A percentile compares a stretch with the other conserved stretches of the same genome.
phyloP scores from a whole-genome alignment of 495 filamentous ascomycete genomes.

The Penicillium fimorum region DNA sequence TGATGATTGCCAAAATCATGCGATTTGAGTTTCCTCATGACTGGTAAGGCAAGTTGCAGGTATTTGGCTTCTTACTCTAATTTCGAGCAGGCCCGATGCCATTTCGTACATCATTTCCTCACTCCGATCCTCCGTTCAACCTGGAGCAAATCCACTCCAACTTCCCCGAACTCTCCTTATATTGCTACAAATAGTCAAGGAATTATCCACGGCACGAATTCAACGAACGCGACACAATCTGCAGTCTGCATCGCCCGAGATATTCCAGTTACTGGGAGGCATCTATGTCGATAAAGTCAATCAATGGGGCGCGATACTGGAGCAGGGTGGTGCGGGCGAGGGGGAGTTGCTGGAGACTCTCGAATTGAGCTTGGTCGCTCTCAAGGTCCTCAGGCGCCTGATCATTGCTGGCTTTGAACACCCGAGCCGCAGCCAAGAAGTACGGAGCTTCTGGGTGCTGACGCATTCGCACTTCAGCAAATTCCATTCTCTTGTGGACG shows the following conservation, averaged over 20 bases:
- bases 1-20: slow-evolving; percentile 83
- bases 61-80: slow-evolving; percentile 9
- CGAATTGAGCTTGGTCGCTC: slow-evolving; percentile 69
- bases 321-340: slow-evolving; percentile 54
- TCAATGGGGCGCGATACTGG: slow-evolving; percentile 65
- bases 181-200: slow-evolving; percentile 82
- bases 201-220: slow-evolving; percentile 76
- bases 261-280: slow-evolving; percentile 70
- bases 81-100: slow-evolving; percentile 45
- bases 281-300: slow-evolving; percentile 74
- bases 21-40: slow-evolving; percentile 84
- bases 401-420: slow-evolving; percentile 78
- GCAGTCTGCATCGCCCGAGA: slow-evolving; percentile 72
- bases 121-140: slow-evolving; percentile 52
- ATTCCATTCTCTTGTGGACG: slow-evolving; percentile 51
- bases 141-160: slow-evolving; percentile 47
- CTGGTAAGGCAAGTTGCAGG: slow-evolving; percentile 50
- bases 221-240: slow-evolving; percentile 66
- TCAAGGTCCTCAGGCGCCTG: slow-evolving; percentile 79
- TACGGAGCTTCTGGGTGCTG: slow-evolving; percentile 72
- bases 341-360: slow-evolving; percentile 58
- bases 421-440: slow-evolving; percentile 72
- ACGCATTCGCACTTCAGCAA: slow-evolving; percentile 69
- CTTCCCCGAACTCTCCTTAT: slow-evolving; percentile 73
- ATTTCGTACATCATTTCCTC: slow-evolving; percentile 56